These are phyloP conservation scores for Acanthamoeba pearcei DNA, from an alignment of 208 protist species.

Conservation along the genomic window DNA sequence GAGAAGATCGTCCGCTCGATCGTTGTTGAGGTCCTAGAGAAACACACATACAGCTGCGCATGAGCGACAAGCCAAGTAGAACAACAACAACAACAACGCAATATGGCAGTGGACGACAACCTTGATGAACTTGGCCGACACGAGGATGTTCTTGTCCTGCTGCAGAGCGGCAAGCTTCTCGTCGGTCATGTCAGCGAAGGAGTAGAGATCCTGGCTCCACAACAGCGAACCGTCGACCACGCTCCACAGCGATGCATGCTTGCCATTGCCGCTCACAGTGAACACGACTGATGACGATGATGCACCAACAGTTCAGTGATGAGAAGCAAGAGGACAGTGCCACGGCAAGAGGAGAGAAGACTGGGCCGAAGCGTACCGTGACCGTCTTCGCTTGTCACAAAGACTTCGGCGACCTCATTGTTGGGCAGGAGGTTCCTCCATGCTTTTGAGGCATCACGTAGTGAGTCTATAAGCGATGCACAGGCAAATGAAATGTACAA, in stretches of 20 bases:
- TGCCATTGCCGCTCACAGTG: conserved; percentile 66
- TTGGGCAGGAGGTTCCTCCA: conserved; percentile 37
- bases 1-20: not conserved
- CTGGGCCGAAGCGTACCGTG: not conserved
- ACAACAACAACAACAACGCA: not conserved
- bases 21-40: conserved; percentile 43
- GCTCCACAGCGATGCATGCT: conserved; percentile 50
- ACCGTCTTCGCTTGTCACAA: not conserved
- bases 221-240: conserved; percentile 32
- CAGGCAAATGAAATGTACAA: not conserved
- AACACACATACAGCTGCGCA: not conserved
- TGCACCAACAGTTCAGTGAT: not conserved
- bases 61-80: not conserved
- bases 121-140: conserved; percentile 38
- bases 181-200: conserved; percentile 15
- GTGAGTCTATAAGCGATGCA: not conserved
- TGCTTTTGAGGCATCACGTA: not conserved
- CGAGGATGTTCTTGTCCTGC: not conserved
- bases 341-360: not conserved
- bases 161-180: not conserved
- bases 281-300: conserved; percentile 5
- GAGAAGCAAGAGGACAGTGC: not conserved
- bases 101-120: not conserved
- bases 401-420: not conserved
- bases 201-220: conserved; percentile 64